These are phyloP conservation scores for Sclerotinia sclerotiorum DNA, from an alignment of 2,329 filamentous ascomycete species.

Conservation along the genomic window DNA sequence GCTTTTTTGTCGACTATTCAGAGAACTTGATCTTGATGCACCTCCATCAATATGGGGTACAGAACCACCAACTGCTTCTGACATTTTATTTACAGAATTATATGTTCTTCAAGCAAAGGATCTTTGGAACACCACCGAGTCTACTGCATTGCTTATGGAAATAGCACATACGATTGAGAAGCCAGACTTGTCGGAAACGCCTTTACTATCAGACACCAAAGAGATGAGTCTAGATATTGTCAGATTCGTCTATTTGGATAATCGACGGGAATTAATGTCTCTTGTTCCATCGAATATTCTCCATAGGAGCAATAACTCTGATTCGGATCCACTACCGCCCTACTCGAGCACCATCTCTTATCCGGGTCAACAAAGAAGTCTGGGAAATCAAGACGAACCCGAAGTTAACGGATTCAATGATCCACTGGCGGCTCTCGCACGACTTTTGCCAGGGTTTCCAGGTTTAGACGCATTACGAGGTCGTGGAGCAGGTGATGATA, in stretches of 20 bases:
- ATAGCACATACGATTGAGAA: constrained; percentile 51
- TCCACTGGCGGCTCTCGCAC: constrained; percentile 35
- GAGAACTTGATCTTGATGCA: constrained; percentile 74
- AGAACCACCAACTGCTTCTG: constrained; percentile 52
- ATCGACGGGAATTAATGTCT: constrained; percentile 39
- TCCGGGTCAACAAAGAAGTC: constrained; percentile 27
- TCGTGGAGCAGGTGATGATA: constrained; percentile 14
- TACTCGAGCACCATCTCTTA: constrained; percentile 39
- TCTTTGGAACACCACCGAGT: constrained; percentile 70
- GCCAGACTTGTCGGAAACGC: constrained; percentile 26
- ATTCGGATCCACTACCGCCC: constrained; percentile 41
- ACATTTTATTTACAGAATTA: constrained; percentile 61
- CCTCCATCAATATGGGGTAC: constrained; percentile 83
- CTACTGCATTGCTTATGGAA: constrained; percentile 61
- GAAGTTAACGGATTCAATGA: constrained; percentile 29
- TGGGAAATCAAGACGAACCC: constrained; percentile 22
- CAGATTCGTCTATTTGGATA: constrained; percentile 40
- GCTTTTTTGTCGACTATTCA: constrained; percentile 78
- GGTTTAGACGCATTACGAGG: constrained; percentile 16
- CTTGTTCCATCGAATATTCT: constrained; percentile 37
- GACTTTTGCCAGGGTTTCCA: constrained; percentile 30
- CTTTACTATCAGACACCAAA: constrained; percentile 27
- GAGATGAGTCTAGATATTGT: constrained; percentile 39
- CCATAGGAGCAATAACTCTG: constrained; percentile 39
- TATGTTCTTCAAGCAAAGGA: constrained; percentile 68